Evolutionary conservation across 495 filamentous ascomycete species (phyloP), one percentile per base, ranked within the genome.

Genomic region (Rostrohypoxylon terebratum): DNA sequence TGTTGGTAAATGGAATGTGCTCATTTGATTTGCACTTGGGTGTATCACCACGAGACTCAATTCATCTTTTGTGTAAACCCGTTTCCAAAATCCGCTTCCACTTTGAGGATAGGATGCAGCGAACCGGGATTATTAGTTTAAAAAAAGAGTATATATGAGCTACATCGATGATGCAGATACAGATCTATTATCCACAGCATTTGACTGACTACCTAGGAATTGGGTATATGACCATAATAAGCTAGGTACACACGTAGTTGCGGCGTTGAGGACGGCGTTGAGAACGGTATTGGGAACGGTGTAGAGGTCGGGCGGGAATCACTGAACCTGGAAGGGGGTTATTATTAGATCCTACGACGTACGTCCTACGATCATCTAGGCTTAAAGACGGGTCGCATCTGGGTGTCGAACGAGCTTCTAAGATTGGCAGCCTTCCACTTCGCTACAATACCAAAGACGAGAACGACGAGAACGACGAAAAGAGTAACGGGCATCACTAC

Each of bases 1-100:
- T 55, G 28, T 38, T n/a, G 23, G 50, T 16, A 21, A 47, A 57
- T 47, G 50, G 38, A 16, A 44, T 34, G 16, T 38, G 31, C 58
- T 50, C 40, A 57, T 51, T 4, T 18, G 16, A 45, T 45, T 54
- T 68, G 40, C 28, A 61, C 54, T 18, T 55, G 31, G 42, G 18
- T 9, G 34, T 55, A n/a, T 54, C 33, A 18, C 47, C 40, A 42
- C 40, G 20, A 4, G 14, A 42, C 6, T 40, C n/a, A 20, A 20
- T 18, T 65, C 62, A 36, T 34, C 34, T 45, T 40, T 59, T 51
- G 47, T 45, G 51, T 8, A 14, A 20, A 59, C 18, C 9, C 4
- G 34, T 38, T 36, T 36, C 28, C 33, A 16, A 57, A 36, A 38
- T n/a, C 28, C 33, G 53, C 23, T n/a, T 42, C 20, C 55, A 13